Percentiles rank a stretch among this genome's conserved stretches.
Evolutionary conservation across 192 early-diverging fungal species (phyloP).

Genomic region (Mortierella hygrophila): DNA sequence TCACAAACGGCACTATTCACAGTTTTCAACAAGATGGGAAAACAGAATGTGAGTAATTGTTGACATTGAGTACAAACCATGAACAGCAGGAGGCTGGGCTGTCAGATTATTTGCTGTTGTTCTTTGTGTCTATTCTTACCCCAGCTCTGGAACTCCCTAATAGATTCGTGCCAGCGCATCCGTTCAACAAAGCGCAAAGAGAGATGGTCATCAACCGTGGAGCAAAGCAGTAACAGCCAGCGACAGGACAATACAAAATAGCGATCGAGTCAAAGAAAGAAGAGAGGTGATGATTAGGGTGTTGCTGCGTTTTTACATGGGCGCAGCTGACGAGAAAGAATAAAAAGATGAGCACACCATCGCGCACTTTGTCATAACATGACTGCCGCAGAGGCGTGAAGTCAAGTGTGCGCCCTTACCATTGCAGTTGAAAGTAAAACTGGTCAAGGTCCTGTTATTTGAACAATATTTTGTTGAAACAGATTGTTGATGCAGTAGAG

Average conservation of each 20-base stretch:
- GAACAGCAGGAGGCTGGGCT: background rate
- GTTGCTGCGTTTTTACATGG: background rate
- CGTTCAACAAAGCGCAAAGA: background rate
- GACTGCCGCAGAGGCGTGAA: background rate
- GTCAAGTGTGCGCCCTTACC: conserved; percentile 11
- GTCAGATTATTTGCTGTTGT: background rate
- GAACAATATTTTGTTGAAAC: background rate
- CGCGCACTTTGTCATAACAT: too few relatives aligned
- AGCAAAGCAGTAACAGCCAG: background rate
- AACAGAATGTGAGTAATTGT: background rate
- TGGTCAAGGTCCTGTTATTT: conserved; percentile 47
- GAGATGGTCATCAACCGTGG: background rate
- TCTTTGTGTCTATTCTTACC: conserved; percentile 19
- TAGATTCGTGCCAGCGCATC: background rate
- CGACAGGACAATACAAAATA: background rate
- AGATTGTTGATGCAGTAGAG: background rate
- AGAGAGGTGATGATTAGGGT: background rate
- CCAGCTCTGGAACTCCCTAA: conserved; percentile 57
- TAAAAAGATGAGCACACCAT: background rate
- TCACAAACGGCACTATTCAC: conserved; percentile 46
- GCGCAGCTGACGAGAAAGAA: background rate
- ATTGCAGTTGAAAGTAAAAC: conserved; percentile 55
- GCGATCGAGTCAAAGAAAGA: background rate
- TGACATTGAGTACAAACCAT: background rate
- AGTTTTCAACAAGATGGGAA: background rate